Conservation (phyloP, 2,329 filamentous ascomycete species). For the Paraphoma chrysanthemicola region DNA sequence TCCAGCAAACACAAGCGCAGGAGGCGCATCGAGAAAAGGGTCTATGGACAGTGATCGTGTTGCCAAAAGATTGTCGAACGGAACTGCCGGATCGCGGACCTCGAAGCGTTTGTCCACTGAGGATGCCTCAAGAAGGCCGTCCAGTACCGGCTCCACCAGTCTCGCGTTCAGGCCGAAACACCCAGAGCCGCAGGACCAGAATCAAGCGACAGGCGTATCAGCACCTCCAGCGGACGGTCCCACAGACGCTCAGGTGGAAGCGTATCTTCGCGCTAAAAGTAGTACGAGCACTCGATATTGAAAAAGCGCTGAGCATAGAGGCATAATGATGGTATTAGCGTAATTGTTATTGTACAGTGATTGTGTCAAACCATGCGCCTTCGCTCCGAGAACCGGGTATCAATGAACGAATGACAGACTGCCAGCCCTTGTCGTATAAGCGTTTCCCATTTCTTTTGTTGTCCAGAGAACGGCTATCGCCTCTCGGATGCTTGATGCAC, state of each 20-base stretch:
- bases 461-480: background rate
- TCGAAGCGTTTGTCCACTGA: background rate
- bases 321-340: background rate
- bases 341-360: background rate
- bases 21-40: background rate
- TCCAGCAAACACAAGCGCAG: conserved; percentile 27
- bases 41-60: background rate
- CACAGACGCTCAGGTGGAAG: conserved; percentile 27
- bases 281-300: conserved; percentile 19
- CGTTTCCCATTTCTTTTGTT: background rate
- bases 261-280: conserved; percentile 27
- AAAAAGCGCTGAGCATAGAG: background rate
- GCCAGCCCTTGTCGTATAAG: background rate
- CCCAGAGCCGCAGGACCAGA: background rate
- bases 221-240: background rate
- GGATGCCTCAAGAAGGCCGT: background rate
- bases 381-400: conserved; percentile 6
- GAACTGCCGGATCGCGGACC: background rate
- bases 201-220: background rate
- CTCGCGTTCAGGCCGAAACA: background rate
- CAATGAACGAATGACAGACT: conserved; percentile 1
- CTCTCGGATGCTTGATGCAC: conserved; percentile 28
- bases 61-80: background rate
- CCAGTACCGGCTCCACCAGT: background rate
- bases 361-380: background rate